Percentiles rank a stretch among this genome's conserved stretches.
phyloP scores from a whole-genome alignment of 345 rosid species.

The Bruguiera gymnorhiza region DNA sequence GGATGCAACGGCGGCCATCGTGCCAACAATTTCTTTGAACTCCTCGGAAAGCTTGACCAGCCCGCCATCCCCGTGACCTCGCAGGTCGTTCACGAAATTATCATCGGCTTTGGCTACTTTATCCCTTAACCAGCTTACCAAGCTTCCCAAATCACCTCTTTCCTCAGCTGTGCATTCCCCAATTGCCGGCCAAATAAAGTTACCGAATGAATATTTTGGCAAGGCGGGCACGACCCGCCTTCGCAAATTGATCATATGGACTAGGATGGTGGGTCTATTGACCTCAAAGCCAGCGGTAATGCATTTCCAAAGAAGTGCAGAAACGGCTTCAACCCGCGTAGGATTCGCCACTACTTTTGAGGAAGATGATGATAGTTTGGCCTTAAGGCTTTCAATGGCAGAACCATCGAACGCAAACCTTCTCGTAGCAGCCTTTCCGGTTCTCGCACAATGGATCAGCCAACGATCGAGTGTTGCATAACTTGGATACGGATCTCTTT shows the following conservation, averaged over 20 bases:
- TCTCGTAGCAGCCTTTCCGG: not conserved
- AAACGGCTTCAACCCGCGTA: slow-evolving; percentile 3
- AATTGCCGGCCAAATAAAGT: not conserved
- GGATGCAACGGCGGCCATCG: not conserved
- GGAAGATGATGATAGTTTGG: not conserved
- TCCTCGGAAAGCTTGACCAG: not conserved
- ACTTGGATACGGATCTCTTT: not conserved
- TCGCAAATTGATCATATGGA: not conserved
- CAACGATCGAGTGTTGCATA: not conserved
- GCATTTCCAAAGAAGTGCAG: slow-evolving; percentile 3
- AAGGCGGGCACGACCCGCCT: not conserved
- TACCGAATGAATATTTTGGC: not conserved
- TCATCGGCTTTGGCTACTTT: not conserved
- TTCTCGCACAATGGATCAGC: not conserved
- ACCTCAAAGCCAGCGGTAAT: not conserved
- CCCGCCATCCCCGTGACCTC: not conserved
- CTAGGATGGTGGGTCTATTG: not conserved
- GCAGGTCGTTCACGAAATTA: not conserved
- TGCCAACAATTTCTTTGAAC: not conserved
- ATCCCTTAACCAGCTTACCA: not conserved
- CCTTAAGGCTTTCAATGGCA: not conserved
- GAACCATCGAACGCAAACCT: not conserved
- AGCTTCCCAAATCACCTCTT: not conserved
- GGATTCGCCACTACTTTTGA: not conserved
- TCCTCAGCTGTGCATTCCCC: not conserved